Evolutionary conservation across 2,329 filamentous ascomycete species (phyloP), one percentile per base, ranked within the genome.

Genomic region (Myriosclerotinia duriaeana): DNA sequence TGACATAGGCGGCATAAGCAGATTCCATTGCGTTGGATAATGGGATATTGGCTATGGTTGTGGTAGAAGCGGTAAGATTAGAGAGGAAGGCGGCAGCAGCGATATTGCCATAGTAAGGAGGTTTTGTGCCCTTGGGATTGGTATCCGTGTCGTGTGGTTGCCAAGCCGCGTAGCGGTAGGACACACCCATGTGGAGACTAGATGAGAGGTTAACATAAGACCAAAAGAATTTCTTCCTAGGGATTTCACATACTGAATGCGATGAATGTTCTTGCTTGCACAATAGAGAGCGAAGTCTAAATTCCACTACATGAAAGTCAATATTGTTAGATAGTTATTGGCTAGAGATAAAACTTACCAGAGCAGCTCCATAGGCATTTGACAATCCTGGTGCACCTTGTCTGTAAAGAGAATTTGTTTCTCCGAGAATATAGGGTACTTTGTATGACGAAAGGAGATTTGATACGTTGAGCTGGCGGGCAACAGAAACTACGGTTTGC

Each of bases 61-160:
- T 78, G 17, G 76, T 70, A 30, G 69, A 69, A 4, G 68, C 66
- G 4, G 70, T 73, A 12, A 80, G 71, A 66, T 82, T 75, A 1
- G 83, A 81, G 2, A 89, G 74, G 71, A 86, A 83, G 1, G 82
- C 80, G 0, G 87, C 85, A 1, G 85, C 84, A 42, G 82, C 83
- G 20, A 88, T 77, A 74, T 84, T 85, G 20, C 85, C 86, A 71
- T 89, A 89, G 74, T 88, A 90, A 0, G 87, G 86, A 0, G 87
- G 78, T 72, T 87, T 88, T 26, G 86, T 89, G 17, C 85, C 86
- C 2, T 80, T 78, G 9, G 78, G 77, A 0, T 82, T 81, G 17
- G 79, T 78, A 59, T 78, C 74, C 0, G 85, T 87, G 5, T 77
- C 72, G 54, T 87, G 71, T 0, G 86, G 85, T 72, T 89, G 86